Evolutionary conservation across 1,139 yeast species (phyloP).

Genomic region (Debaryomyces coudertii): DNA sequence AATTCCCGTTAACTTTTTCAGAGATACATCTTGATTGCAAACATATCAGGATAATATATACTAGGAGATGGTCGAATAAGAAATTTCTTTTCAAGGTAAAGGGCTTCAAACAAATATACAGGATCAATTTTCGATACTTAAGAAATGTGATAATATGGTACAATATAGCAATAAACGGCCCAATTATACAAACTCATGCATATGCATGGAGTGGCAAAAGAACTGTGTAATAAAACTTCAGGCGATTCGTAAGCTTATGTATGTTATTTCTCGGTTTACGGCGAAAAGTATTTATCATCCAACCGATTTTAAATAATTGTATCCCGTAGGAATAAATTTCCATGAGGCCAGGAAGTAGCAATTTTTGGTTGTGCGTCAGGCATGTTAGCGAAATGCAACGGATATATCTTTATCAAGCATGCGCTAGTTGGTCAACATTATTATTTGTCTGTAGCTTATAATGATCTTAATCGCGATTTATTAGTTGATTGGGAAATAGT

Average conservation of each 20-base stretch:
- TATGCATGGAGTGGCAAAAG: neutral
- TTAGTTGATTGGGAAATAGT: too few species aligned
- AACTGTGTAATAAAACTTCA: neutral
- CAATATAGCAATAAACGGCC: conserved; percentile 4
- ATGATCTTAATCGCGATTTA: too few species aligned
- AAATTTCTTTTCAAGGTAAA: neutral
- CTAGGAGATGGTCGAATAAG: conserved; percentile 1
- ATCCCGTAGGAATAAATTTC: too few species aligned
- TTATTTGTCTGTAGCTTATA: too few species aligned
- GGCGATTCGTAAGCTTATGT: neutral
- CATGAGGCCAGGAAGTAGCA: too few species aligned
- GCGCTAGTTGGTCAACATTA: too few species aligned
- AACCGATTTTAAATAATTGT: too few species aligned
- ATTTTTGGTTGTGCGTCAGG: too few species aligned
- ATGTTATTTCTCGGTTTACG: neutral
- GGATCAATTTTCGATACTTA: neutral
- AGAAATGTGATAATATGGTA: neutral
- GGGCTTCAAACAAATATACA: neutral
- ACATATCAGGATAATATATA: neutral
- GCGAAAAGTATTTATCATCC: too few species aligned
- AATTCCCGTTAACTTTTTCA: neutral
- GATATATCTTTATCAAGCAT: too few species aligned
- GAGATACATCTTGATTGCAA: neutral
- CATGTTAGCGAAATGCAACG: too few species aligned
- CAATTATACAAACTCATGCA: conserved; percentile 1